Percentiles rank a stretch among this genome's conserved stretches.
Evolutionary conservation across 2,329 filamentous ascomycete genomes (phyloP).

Genomic region (Verticillium alfalfae): DNA sequence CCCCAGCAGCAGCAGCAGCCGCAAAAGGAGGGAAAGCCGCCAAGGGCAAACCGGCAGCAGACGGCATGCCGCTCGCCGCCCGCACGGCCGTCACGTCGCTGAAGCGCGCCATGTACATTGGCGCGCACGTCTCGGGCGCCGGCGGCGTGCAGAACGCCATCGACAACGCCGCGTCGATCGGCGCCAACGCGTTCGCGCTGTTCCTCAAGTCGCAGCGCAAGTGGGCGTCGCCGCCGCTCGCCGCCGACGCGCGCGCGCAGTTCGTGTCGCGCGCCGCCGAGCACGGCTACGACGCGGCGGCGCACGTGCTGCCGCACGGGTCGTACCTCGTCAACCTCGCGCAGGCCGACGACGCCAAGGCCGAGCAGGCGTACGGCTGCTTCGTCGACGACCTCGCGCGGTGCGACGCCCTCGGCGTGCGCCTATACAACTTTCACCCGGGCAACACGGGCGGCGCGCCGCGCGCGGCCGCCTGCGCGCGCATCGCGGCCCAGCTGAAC

Average conservation of each 20-base stretch:
- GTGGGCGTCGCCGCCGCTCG: slow-evolving; percentile 79
- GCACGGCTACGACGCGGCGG: slow-evolving; percentile 64
- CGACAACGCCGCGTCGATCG: slow-evolving; percentile 70
- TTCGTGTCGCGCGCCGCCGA: slow-evolving; percentile 66
- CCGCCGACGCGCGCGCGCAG: slow-evolving; percentile 57
- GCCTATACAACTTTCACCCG: slow-evolving; percentile 96
- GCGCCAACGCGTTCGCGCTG: slow-evolving; percentile 87
- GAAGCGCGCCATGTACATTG: slow-evolving; percentile 71
- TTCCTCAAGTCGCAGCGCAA: slow-evolving; percentile 97
- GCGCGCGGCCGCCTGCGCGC: slow-evolving; percentile 63
- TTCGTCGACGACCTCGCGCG: slow-evolving; percentile 86
- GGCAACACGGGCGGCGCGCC: slow-evolving; percentile 70
- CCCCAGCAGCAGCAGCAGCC: slow-evolving; percentile 23
- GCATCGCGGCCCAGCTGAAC: slow-evolving; percentile 81
- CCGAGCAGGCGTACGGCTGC: slow-evolving; percentile 74
- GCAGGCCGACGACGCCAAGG: slow-evolving; percentile 72
- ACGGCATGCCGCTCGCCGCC: slow-evolving; percentile 57
- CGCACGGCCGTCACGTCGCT: slow-evolving; percentile 61
- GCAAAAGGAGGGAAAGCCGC: slow-evolving; percentile 5
- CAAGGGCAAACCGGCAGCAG: slow-evolving; percentile 19
- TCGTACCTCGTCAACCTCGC: slow-evolving; percentile 96
- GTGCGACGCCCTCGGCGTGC: slow-evolving; percentile 81
- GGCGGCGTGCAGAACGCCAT: slow-evolving; percentile 90
- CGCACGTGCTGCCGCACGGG: slow-evolving; percentile 82
- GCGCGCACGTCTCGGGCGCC: slow-evolving; percentile 85